Evolutionary conservation across 192 early-diverging fungal genomes (phyloP).

Genomic region (Coemansia pectinata): DNA sequence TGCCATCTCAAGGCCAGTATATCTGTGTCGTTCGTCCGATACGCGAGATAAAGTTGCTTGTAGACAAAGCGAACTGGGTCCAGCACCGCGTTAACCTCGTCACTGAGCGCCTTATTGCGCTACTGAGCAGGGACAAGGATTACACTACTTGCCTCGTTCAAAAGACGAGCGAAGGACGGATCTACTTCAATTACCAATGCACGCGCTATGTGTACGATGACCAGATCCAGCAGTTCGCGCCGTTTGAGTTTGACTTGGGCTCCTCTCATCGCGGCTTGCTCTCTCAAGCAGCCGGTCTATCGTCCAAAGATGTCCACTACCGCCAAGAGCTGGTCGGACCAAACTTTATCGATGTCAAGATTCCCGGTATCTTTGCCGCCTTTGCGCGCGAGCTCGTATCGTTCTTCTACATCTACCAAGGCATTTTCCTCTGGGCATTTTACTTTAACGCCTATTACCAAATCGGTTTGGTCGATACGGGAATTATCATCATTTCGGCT

Average conservation of each 20-base stretch:
- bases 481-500: conserved; percentile 56
- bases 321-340: conserved; percentile 61
- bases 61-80: neutral
- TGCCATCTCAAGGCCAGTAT: conserved; percentile 47
- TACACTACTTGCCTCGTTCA: conserved; percentile 12
- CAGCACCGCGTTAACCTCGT: conserved; percentile 26
- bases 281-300: conserved; percentile 50
- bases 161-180: conserved; percentile 41
- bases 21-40: conserved; percentile 55
- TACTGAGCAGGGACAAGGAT: conserved; percentile 43
- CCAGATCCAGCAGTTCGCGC: conserved; percentile 52
- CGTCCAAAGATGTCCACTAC: conserved; percentile 47
- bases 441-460: conserved; percentile 58
- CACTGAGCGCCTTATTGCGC: conserved; percentile 24
- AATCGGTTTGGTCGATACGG: conserved; percentile 58
- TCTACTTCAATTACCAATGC: conserved; percentile 72
- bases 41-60: conserved; percentile 44
- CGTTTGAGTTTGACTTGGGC: conserved; percentile 60
- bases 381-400: conserved; percentile 57
- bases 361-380: conserved; percentile 45
- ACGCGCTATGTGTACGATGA: conserved; percentile 70
- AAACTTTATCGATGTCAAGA: conserved; percentile 61
- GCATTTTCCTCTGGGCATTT: conserved; percentile 59
- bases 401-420: conserved; percentile 58
- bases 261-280: conserved; percentile 48